A percentile compares a stretch with the other conserved stretches of the same genome.
Evolutionary conservation across 495 filamentous ascomycete genomes (phyloP).

Genomic region (Amniculicola lignicola): DNA sequence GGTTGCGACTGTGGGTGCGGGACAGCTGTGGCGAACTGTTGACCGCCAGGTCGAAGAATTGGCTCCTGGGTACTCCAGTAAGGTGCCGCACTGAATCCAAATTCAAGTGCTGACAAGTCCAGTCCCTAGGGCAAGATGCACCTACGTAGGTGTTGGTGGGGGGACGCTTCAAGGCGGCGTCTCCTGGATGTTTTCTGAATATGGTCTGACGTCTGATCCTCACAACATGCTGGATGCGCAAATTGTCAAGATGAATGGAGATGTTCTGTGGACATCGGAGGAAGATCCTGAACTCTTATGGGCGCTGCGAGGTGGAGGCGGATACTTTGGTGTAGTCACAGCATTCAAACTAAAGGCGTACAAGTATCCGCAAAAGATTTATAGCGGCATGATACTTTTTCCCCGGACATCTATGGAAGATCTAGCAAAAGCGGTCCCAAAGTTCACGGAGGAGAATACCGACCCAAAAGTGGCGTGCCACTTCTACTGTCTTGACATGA

Average conservation of each 20-base stretch:
- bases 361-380: slow-evolving; percentile 30
- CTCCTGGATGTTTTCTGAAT: slow-evolving; percentile 38
- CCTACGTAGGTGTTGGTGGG: slow-evolving; percentile 38
- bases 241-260: slow-evolving; percentile 34
- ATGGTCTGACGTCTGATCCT: slow-evolving; percentile 36
- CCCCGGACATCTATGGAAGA: slow-evolving; percentile 23
- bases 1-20: slow-evolving; percentile 33
- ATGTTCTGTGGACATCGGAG: slow-evolving; percentile 36
- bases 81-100: background rate
- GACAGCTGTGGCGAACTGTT: slow-evolving; percentile 34
- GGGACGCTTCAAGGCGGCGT: slow-evolving; percentile 35
- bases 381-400: slow-evolving; percentile 28
- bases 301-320: slow-evolving; percentile 37
- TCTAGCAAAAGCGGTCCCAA: slow-evolving; percentile 28
- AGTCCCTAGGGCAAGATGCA: slow-evolving; percentile 35
- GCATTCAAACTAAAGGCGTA: slow-evolving; percentile 33
- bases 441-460: slow-evolving; percentile 13
- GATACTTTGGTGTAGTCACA: slow-evolving; percentile 36
- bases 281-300: slow-evolving; percentile 40
- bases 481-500: slow-evolving; percentile 33
- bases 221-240: slow-evolving; percentile 40
- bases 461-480: slow-evolving; percentile 38
- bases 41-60: slow-evolving; percentile 32
- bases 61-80: slow-evolving; percentile 34
- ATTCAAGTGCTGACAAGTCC: background rate